Conservation (phyloP, 73 alveolate species). For the Paramecium primaurelia region DNA sequence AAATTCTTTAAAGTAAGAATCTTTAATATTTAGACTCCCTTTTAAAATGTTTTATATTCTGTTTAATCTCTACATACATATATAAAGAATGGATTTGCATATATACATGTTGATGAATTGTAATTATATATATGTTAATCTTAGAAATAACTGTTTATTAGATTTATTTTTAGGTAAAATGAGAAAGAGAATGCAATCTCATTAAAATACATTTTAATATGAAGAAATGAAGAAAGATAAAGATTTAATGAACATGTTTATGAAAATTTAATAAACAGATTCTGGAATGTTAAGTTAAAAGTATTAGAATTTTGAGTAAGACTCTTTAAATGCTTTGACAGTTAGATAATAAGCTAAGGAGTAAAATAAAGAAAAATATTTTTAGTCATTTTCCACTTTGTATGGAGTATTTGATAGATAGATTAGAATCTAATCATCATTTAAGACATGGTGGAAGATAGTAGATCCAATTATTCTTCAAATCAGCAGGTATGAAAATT, state of each 20-base stretch:
- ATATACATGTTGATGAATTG: background rate
- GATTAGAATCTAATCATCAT: background rate
- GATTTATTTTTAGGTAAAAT: background rate
- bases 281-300: background rate
- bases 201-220: background rate
- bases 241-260: background rate
- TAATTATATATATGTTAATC: background rate
- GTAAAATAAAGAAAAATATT: background rate
- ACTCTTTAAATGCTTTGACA: background rate
- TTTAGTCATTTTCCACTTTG: background rate
- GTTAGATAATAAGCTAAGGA: background rate
- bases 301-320: background rate
- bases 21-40: background rate
- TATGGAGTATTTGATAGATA: background rate
- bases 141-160: background rate
- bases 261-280: background rate
- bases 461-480: background rate
- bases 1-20: background rate
- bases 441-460: background rate
- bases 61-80: background rate
- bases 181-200: background rate
- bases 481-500: conserved; percentile 24
- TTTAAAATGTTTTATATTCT: background rate
- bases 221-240: background rate
- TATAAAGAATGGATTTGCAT: background rate